phyloP scores from a whole-genome alignment of 257 asterid genomes.

The Cinchona pubescens region DNA sequence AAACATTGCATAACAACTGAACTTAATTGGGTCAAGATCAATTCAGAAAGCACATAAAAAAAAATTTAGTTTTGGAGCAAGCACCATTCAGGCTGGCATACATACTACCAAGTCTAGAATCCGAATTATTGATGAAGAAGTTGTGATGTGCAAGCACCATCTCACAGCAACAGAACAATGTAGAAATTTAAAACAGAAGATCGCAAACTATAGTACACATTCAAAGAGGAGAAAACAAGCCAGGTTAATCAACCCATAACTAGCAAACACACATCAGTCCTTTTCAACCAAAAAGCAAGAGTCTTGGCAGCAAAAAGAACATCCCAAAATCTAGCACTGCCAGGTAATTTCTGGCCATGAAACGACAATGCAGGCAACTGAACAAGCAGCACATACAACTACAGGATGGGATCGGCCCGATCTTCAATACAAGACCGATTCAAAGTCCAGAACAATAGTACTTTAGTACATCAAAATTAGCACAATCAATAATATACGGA shows the following conservation, averaged over 20 bases:
- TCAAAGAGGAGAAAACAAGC: conserved; percentile 18
- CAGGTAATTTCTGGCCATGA: conserved; percentile 12
- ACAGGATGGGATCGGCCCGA: conserved; percentile 34
- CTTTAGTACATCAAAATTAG: not conserved
- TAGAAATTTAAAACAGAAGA: conserved; percentile 32
- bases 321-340: conserved; percentile 31
- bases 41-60: not conserved
- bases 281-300: conserved; percentile 20
- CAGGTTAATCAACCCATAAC: not conserved
- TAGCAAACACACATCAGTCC: conserved; percentile 17
- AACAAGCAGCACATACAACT: conserved; percentile 13
- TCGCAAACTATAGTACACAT: conserved; percentile 29
- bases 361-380: conserved; percentile 38
- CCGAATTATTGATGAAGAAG: not conserved
- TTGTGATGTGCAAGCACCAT: not conserved
- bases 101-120: not conserved
- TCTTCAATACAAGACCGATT: conserved; percentile 21
- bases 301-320: conserved; percentile 20
- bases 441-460: conserved; percentile 12
- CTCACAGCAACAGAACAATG: not conserved
- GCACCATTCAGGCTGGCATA: not conserved
- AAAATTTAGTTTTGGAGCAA: not conserved
- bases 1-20: not conserved
- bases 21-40: not conserved
- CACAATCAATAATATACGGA: conserved; percentile 6